Evolutionary conservation across 1,139 yeast species (phyloP).

Genomic region (Saccharomyces uvarum): DNA sequence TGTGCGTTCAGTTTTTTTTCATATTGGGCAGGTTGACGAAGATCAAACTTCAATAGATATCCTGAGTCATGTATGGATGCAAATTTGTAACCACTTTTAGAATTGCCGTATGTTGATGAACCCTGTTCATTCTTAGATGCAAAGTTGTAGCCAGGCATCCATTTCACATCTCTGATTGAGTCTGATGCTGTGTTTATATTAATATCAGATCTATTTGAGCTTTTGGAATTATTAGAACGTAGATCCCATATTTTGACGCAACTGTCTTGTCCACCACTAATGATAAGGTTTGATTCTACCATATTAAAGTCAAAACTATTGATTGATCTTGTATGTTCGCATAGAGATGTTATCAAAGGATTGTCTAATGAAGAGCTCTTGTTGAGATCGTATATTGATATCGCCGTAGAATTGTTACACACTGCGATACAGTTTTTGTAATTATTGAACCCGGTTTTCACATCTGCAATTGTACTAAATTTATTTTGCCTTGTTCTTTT

Average conservation of each 20-base stretch:
- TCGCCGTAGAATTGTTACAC: slow-evolving; percentile 40
- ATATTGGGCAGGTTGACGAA: slow-evolving; percentile 49
- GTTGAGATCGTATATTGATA: slow-evolving; percentile 44
- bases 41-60: slow-evolving; percentile 74
- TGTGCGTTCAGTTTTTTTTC: slow-evolving; percentile 83
- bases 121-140: slow-evolving; percentile 7
- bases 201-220: slow-evolving; percentile 24
- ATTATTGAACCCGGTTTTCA: slow-evolving; percentile 40
- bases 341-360: slow-evolving; percentile 40
- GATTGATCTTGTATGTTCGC: slow-evolving; percentile 75
- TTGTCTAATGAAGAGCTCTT: slow-evolving; percentile 34
- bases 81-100: slow-evolving; percentile 38
- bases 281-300: slow-evolving; percentile 48
- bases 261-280: slow-evolving; percentile 92
- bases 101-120: slow-evolving; percentile 7
- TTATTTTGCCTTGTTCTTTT: slow-evolving; percentile 31
- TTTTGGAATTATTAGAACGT: slow-evolving; percentile 38
- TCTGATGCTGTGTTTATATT: slow-evolving; percentile 41
- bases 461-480: slow-evolving; percentile 43
- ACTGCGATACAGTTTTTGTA: slow-evolving; percentile 41
- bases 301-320: slow-evolving; percentile 69
- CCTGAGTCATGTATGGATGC: slow-evolving; percentile 89
- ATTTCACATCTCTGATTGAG: slow-evolving; percentile 31
- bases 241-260: slow-evolving; percentile 83
- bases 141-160: slow-evolving; percentile 30